Base-by-base conservation (phyloP, 352 stramenopile genomes). In the Detonula confervacea region DNA sequence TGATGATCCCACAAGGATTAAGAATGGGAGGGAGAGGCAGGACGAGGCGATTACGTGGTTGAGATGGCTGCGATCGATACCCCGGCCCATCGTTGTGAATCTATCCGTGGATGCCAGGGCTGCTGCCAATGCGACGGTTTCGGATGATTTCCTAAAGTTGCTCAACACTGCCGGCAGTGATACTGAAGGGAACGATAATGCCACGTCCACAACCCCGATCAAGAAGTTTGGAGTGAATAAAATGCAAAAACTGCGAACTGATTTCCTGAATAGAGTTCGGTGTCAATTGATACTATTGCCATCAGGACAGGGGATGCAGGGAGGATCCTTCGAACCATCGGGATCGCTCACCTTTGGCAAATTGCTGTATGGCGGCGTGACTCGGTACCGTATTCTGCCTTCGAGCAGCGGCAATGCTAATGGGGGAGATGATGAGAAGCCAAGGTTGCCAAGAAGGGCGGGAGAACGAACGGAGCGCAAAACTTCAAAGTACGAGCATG, bases 331-430 rank as follows among this genome's bases (percentile, higher is more conserved):
- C 3, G 80, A 83, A 47, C 62, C 81, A 14, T 33, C 76, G 12
- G 83, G 83, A 18, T 63, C 80, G 2, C 82, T 93, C 29, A 79
- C 83, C 4, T 92, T 86, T 74, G 83, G 83, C 1, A 91, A 91
- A 55, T 44, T 91, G 27, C 56, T 91, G 4, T 93, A 81, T 61
- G 86, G 85, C 46, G 87, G 85, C 25, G 75, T 81, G 4, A 88
- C 75, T n/a, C 52, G 87, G n/a, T 92, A 89, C 70, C 76, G 87
- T 30, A 47, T 91, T 20, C 60, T 92, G 18, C 81, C 81, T 16
- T 63, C 56, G n/a, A 59, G 24, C 12, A 63, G 24, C 12, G 35
- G 35, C 11, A 69, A 27, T 37, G 46, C 29, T 25, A 49, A 33
- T 55, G 39, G 6, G 11, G 30, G 47, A n/a, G 39, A 14, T 22